Conservation (phyloP, 306 rosid genomes). For the Dryas alaskensis region DNA sequence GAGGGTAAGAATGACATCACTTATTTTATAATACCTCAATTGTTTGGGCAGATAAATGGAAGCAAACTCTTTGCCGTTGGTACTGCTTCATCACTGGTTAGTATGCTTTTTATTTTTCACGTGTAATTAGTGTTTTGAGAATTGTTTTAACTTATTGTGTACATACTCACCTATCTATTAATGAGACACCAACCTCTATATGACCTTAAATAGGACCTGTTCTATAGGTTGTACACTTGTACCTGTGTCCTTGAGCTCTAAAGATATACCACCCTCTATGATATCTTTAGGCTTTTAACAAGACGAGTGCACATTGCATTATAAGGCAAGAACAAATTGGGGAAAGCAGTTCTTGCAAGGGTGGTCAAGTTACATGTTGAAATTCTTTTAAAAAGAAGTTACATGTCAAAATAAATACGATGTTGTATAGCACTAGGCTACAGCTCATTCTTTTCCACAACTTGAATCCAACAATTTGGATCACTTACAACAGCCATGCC, state of each 20-base stretch:
- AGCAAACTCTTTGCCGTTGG: conserved; percentile 92
- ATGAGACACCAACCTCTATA: background rate
- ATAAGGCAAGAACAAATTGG: no score
- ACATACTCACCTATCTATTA: background rate
- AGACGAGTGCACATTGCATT: background rate
- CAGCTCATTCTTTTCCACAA: background rate
- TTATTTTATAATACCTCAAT: conserved; percentile 24
- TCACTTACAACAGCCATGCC: background rate
- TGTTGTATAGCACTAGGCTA: background rate
- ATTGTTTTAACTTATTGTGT: background rate
- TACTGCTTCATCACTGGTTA: conserved; percentile 87
- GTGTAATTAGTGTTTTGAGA: conserved; percentile 2
- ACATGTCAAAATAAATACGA: background rate
- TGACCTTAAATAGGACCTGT: no score
- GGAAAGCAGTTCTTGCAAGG: background rate
- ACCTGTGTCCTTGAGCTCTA: no score
- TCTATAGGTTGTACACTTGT: no score
- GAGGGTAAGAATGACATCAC: conserved; percentile 8
- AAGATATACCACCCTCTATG: background rate
- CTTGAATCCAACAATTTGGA: background rate
- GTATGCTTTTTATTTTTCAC: conserved; percentile 21
- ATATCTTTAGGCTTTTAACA: background rate
- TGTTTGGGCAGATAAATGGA: conserved; percentile 72
- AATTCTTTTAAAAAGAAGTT: no score
- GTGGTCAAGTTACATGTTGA: background rate